A percentile compares a stretch with the other conserved stretches of the same genome.
Evolutionary conservation across 2,329 filamentous ascomycete genomes (phyloP).

Genomic region (Graphilbum fragrans): DNA sequence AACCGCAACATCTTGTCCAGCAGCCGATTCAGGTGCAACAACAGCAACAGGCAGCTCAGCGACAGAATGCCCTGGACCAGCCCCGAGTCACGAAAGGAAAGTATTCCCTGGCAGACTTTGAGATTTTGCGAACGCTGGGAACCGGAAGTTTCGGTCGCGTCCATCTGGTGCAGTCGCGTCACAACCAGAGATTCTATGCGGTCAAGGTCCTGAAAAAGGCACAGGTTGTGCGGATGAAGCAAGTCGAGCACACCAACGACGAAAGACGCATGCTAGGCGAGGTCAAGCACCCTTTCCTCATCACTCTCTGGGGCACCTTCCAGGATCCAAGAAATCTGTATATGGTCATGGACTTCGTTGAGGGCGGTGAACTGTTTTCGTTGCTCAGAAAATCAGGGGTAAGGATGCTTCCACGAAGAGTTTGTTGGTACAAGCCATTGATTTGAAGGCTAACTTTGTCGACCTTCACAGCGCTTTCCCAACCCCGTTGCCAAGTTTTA

Average conservation of each 20-base stretch:
- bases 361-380: conserved; percentile 95
- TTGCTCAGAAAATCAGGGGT: conserved; percentile 85
- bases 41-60: conserved; percentile 11
- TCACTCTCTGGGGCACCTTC: conserved; percentile 97
- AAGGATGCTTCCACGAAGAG: conserved; percentile 21
- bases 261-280: conserved; percentile 91
- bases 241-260: conserved; percentile 98
- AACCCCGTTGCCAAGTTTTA: conserved; percentile 99
- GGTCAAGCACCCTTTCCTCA: conserved; percentile 94
- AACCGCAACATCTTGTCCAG: conserved; percentile 3
- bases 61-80: conserved; percentile 16
- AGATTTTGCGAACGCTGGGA: conserved; percentile 79
- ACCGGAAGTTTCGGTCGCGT: conserved; percentile 96
- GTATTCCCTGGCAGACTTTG: conserved; percentile 86
- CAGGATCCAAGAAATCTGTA: conserved; percentile 92
- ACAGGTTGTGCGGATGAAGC: conserved; percentile 99
- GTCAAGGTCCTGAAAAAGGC: conserved; percentile 98
- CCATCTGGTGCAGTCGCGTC: conserved; percentile 91
- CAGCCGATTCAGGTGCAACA: conserved; percentile 11
- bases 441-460: neutral
- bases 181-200: conserved; percentile 96
- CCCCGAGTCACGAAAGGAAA: conserved; percentile 82
- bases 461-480: conserved; percentile 95
- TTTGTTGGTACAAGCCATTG: neutral
- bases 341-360: conserved; percentile 99